Evolutionary conservation across 208 protist species (phyloP).

Genomic region (Paratrypanosoma confusum): DNA sequence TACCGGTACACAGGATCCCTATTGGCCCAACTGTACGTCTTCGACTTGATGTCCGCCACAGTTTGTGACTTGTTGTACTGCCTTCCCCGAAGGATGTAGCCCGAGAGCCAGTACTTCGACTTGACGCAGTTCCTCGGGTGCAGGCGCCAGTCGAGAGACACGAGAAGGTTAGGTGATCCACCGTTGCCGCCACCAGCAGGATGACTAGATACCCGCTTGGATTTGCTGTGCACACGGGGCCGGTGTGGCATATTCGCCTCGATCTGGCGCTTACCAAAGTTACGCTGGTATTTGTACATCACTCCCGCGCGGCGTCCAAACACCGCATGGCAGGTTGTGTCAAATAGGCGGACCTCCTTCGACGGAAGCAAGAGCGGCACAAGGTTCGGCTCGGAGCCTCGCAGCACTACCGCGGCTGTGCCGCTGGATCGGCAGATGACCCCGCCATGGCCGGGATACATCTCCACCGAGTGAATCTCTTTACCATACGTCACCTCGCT

Average conservation of each 20-base stretch:
- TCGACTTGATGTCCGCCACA: conserved; percentile 82
- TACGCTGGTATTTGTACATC: conserved; percentile 83
- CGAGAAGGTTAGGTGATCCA: conserved; percentile 67
- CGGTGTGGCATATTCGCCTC: conserved; percentile 78
- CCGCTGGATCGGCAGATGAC: conserved; percentile 75
- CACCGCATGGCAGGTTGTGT: conserved; percentile 72
- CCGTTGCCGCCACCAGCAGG: conserved; percentile 84
- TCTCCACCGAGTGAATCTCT: conserved; percentile 84
- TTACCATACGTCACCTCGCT: conserved; percentile 86
- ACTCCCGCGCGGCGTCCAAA: conserved; percentile 81
- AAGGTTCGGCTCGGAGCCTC: conserved; percentile 78
- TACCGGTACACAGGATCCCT: conserved; percentile 82
- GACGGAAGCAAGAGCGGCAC: conserved; percentile 84
- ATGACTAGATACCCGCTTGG: conserved; percentile 78
- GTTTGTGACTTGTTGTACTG: conserved; percentile 81
- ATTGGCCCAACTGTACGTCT: conserved; percentile 86
- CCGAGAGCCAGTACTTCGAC: conserved; percentile 89
- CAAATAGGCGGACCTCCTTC: conserved; percentile 87
- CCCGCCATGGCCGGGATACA: conserved; percentile 84
- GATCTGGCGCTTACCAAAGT: conserved; percentile 57
- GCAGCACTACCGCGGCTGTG: conserved; percentile 75
- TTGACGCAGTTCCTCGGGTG: conserved; percentile 82
- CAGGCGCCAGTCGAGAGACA: conserved; percentile 86
- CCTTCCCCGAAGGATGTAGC: conserved; percentile 80
- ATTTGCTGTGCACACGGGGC: conserved; percentile 74